Percentiles rank a stretch among this genome's conserved stretches.
Evolutionary conservation across 495 filamentous ascomycete genomes (phyloP).

Genomic region (Penicillium ochrochloron): DNA sequence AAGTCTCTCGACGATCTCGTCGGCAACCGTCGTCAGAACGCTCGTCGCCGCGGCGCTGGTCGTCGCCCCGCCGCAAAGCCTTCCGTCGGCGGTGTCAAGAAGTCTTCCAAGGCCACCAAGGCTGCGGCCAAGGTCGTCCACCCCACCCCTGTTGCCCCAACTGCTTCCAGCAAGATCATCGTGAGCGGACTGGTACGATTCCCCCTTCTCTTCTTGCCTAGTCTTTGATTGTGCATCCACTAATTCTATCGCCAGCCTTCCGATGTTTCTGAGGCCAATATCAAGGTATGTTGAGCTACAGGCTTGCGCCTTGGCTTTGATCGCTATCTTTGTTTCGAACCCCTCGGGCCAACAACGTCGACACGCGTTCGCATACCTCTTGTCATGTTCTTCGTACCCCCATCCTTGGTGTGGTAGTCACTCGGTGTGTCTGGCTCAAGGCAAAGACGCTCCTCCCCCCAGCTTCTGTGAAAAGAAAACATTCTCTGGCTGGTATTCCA

Average conservation of each 20-base stretch:
- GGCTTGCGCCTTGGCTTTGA: slow-evolving; percentile 59
- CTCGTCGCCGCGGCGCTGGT: slow-evolving; percentile 55
- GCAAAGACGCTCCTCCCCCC: slow-evolving; percentile 47
- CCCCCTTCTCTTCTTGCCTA: not conserved
- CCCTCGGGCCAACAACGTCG: slow-evolving; percentile 46
- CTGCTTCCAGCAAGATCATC: slow-evolving; percentile 87
- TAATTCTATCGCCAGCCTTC: slow-evolving; percentile 71
- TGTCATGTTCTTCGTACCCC: slow-evolving; percentile 31
- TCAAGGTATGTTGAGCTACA: slow-evolving; percentile 98
- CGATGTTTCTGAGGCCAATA: slow-evolving; percentile 92
- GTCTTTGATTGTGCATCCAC: slow-evolving; percentile 26
- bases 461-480: slow-evolving; percentile 35
- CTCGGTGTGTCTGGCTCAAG: slow-evolving; percentile 37
- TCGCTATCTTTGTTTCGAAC: slow-evolving; percentile 55
- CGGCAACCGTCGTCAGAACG: slow-evolving; percentile 67
- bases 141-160: slow-evolving; percentile 59
- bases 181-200: slow-evolving; percentile 94
- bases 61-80: slow-evolving; percentile 58
- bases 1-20: slow-evolving; percentile 96
- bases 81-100: slow-evolving; percentile 82
- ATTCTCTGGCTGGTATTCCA: slow-evolving; percentile 37
- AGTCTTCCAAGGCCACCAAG: slow-evolving; percentile 69
- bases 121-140: slow-evolving; percentile 65
- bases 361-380: slow-evolving; percentile 41
- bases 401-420: slow-evolving; percentile 32